phyloP scores from a whole-genome alignment of 495 filamentous ascomycete species.

The Sordaria brevicollis region DNA sequence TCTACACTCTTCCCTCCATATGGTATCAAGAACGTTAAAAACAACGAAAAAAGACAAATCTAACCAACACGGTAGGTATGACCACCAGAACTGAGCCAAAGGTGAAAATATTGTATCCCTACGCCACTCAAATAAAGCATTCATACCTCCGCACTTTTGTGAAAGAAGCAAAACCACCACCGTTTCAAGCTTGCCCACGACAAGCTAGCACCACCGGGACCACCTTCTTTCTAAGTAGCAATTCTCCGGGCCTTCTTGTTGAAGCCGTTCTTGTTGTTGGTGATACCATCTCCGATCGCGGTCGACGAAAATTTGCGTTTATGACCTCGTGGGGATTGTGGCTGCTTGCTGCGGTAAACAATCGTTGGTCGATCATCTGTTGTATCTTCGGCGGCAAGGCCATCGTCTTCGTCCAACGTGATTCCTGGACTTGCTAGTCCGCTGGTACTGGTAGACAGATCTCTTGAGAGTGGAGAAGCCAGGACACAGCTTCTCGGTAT shows the following conservation, averaged over 20 bases:
- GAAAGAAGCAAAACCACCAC: neutral
- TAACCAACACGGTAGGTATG: no score
- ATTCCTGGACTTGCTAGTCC: neutral
- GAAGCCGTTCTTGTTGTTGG: neutral
- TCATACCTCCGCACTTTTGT: neutral
- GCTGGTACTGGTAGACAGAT: neutral
- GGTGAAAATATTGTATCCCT: no score
- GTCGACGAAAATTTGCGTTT: neutral
- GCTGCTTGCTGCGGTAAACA: neutral
- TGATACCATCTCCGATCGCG: neutral
- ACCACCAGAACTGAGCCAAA: no score
- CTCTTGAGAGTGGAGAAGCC: neutral
- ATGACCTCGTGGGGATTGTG: neutral
- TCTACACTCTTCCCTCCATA: neutral
- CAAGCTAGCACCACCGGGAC: neutral
- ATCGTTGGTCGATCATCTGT: neutral
- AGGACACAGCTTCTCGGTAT: neutral
- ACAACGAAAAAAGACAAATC: neutral
- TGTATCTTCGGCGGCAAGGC: neutral
- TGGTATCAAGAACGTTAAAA: neutral
- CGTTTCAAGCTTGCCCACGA: neutral
- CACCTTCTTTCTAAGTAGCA: neutral
- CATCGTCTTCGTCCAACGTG: neutral
- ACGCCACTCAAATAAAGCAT: neutral
- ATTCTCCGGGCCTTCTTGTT: neutral